Evolutionary conservation across 2,329 filamentous ascomycete species (phyloP), one percentile per base, ranked within the genome.

Genomic region (Didymosphaeria variabile): DNA sequence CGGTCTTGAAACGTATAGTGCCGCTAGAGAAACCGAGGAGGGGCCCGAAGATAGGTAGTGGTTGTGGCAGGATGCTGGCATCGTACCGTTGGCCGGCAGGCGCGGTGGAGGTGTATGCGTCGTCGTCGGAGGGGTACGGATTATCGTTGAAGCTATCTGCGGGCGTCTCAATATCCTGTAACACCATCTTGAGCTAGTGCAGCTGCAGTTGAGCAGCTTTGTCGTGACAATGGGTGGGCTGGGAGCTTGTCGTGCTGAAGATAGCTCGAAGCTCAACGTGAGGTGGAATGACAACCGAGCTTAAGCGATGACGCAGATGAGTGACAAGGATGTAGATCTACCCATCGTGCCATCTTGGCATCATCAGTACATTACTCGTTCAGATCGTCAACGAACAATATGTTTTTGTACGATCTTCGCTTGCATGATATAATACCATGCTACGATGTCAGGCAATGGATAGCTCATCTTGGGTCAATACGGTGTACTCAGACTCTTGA

Each of bases 181-280:
- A 75, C 45, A 82, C 80, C 80, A 81, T 82, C 12, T 29, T 72
- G 67, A 32, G 47, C 32, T 58, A 13, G 19, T 34, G 29, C n/a
- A 19, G 49, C 50, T 59, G 57, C 40, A 49, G 49, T 57, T 56
- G 65, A 47, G 73, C 75, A 12, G 73, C 73, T 45, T 12, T 17
- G n/a, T 17, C 23, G 29, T 32, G 10, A 34, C n/a, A 19, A 6
- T 59, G 79, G 47, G 32, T 68, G 79, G 46, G 70, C 75, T 8
- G 76, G 72, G 6, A 69, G 46, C 51, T 57, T 42, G 58, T 59
- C 29, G 29, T 23, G 42, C 10, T 36, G 53, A 23, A n/a, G 36
- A 44, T 58, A 54, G 53, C 34, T 54, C 42, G 53, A 54, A 50
- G 61, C 42, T 61, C n/a, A 54, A 60, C 60, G 21, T 63, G 64